phyloP scores from a whole-genome alignment of 2,329 filamentous ascomycete genomes.

The Mollisia scopiformis region DNA sequence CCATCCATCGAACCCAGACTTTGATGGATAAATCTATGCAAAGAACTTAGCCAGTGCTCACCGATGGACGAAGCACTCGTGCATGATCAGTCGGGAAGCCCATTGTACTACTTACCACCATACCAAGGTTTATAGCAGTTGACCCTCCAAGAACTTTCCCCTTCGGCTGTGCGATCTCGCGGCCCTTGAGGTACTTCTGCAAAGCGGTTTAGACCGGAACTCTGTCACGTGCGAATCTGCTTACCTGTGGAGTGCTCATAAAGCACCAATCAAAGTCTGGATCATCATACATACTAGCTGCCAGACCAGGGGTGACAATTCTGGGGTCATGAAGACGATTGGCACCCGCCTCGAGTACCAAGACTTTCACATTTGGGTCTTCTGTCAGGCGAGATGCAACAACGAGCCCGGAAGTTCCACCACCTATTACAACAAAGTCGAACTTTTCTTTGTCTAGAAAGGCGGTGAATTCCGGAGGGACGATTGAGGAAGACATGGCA shows the following conservation, averaged over 20 bases:
- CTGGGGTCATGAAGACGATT: constrained; percentile 39
- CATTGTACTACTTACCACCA: background rate
- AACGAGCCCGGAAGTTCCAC: constrained; percentile 50
- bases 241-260: constrained; percentile 39
- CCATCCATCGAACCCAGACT: constrained; percentile 38
- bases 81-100: too few relatives aligned
- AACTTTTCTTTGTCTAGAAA: constrained; percentile 1
- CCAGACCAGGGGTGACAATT: constrained; percentile 41
- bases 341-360: constrained; percentile 50
- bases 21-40: constrained; percentile 6
- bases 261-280: constrained; percentile 44
- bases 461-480: background rate
- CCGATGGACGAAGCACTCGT: too few relatives aligned
- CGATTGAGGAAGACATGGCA: background rate
- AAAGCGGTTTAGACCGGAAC: constrained; percentile 16
- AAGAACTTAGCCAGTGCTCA: background rate
- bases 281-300: constrained; percentile 35
- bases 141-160: constrained; percentile 41
- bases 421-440: constrained; percentile 20
- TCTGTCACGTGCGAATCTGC: background rate
- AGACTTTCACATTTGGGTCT: constrained; percentile 46
- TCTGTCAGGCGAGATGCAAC: constrained; percentile 55
- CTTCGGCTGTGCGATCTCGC: constrained; percentile 27
- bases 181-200: constrained; percentile 23
- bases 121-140: constrained; percentile 36